Conservation (phyloP, 2,329 filamentous ascomycete species). For the Xylariomycetidae sp. region DNA sequence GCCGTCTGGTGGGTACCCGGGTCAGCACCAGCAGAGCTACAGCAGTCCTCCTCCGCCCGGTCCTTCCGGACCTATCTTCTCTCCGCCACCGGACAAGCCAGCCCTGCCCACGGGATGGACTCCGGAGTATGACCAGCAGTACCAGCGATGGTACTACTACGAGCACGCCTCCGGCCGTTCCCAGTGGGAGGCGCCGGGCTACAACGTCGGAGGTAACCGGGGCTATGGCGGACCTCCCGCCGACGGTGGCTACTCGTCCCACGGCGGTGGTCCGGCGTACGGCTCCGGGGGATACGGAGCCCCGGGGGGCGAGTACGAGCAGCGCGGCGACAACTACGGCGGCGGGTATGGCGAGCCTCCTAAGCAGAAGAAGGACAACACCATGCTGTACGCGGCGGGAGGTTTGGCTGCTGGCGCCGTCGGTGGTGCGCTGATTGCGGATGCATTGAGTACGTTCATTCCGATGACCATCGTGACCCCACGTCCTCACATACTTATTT, state of each 20-base stretch:
- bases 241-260: conserved; percentile 14
- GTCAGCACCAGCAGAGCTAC: conserved; percentile 18
- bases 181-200: conserved; percentile 56
- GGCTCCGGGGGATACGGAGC: conserved; percentile 10
- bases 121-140: conserved; percentile 55
- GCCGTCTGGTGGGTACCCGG: conserved; percentile 12
- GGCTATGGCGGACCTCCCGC: conserved; percentile 15
- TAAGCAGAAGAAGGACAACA: conserved; percentile 40
- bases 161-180: conserved; percentile 55
- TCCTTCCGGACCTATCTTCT: conserved; percentile 24
- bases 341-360: conserved; percentile 24
- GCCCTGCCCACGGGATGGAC: conserved; percentile 56
- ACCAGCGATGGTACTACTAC: conserved; percentile 60
- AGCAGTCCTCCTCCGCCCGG: conserved; percentile 6
- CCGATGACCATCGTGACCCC: not conserved
- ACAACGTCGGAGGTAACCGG: conserved; percentile 15
- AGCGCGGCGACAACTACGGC: conserved; percentile 10
- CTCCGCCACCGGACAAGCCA: conserved; percentile 34
- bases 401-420: conserved; percentile 51
- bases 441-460: conserved; percentile 44
- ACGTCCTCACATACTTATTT: not conserved
- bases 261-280: conserved; percentile 1
- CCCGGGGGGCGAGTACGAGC: conserved; percentile 10
- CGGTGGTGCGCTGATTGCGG: conserved; percentile 50
- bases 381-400: conserved; percentile 50